Base-by-base conservation (phyloP, 495 filamentous ascomycete species). In the Neurospora tetraspora region DNA sequence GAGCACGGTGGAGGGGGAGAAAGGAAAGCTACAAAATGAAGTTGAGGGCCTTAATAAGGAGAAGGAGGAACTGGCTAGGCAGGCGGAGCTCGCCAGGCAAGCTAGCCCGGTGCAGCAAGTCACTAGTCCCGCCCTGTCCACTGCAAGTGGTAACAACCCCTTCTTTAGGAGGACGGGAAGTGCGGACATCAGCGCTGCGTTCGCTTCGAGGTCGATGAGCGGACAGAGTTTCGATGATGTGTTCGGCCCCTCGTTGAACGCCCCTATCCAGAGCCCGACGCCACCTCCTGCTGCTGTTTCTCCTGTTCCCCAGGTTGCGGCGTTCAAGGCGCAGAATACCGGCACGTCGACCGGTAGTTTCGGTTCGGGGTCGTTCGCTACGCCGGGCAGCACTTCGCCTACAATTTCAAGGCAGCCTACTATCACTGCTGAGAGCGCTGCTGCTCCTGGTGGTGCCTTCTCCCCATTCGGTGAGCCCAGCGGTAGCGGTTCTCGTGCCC, bases 221-320 rank as follows among this genome's bases (percentile, higher is more conserved):
- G 90, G 93, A 69, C 89, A 89, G 77, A 89, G 89, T 27, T 96
- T 97, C 80, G 94, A 97, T 76, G 94, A 92, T 80, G 89, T 98
- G 39, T 98, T 97, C 79, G 94, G 94, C 2, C 92, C 92, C 45
- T 84, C 91, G 1, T 90, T 93, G 69, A 76, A 73, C 43, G 53
- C 7, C 3, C 53, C 53, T 18, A 27, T 27, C 7, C 77, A 81
- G 59, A 76, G 80, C 18, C 75, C 79, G 77, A 82, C 84, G 5
- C 82, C 89, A 71, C 82, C 76, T 72, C 82, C 88, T 12, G 86
- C 89, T 4, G 88, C 89, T 2, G 85, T 86, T 39, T 65, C 53
- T 65, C 53, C 53, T 65, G 53, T 65, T 65, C 53, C 53, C 27
- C 53, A 65, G 27, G 53, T 65, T 65, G 89, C 90, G 37, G 89